Evolutionary conservation across 352 stramenopile genomes (phyloP), one percentile per base, ranked within the genome.

Genomic region (Pythium aphanidermatum): DNA sequence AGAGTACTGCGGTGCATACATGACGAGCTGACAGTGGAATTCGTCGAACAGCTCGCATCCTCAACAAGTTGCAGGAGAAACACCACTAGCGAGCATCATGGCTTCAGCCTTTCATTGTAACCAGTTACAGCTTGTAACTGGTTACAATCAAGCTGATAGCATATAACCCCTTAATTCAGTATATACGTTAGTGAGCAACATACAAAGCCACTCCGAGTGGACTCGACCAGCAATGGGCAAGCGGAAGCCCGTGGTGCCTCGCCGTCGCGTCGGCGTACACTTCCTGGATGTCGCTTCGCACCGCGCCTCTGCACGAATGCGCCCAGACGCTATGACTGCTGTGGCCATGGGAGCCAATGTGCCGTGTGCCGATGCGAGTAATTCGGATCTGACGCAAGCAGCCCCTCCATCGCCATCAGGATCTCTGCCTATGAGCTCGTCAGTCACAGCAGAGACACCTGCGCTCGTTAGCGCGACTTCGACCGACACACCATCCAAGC

Each of bases 181-280:
- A 49, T 53, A 59, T 59, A 59, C 34, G 51, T 51, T 60, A 21
- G 4, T 11, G 5, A 0, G 16, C 43, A 55, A 60, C 52, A 32
- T 55, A 55, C 51, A 55, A 4, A 33, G 14, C 23, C 31, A 11
- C 41, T 25, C 31, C 51, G 53, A 51, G 56, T 61, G 53, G 46
- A 27, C 57, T 63, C 47, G 43, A 48, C 31, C 50, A 55, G 31
- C 34, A 27, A 63, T 63, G 55, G 43, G 55, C 31, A 53, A 55
- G 31, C 34, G 43, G 26, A 63, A 63, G 37, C 42, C 55, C 30
- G 31, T 23, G 33, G 30, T 50, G 47, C 47, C 55, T 24, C 47
- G 42, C 20, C 47, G 48, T 12, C 55, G 55, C 43, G 20, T 58
- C 10, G 55, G 55, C 34, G 36, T 33, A 14, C 37, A 63, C 14